Base-by-base conservation (phyloP, 768 basidiomycete species). In the Tylopilus intermedius region DNA sequence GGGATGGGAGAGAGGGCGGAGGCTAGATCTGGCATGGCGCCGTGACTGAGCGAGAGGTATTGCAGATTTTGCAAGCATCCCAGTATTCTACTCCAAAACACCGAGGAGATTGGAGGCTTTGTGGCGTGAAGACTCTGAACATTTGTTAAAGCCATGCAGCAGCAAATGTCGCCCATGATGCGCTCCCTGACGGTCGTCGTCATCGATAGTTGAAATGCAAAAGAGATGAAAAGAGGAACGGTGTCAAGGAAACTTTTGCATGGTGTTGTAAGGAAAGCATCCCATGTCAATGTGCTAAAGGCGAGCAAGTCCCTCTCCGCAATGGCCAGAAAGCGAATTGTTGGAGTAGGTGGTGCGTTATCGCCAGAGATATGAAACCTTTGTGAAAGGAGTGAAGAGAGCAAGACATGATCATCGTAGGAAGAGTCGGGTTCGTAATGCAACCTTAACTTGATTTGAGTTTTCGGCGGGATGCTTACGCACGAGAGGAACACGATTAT, bases 21-120 rank as follows among this genome's bases (percentile, higher is more conserved):
- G 11, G 10, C 42, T n/a, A 45, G 43, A 10, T 37, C 35, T 11
- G 47, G 39, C 35, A 47, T 30, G 29, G 2, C 2, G 30, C 39
- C 44, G 1, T 30, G 1, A 7, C 26, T 38, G 24, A 55, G 5
- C 41, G 18, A 22, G 38, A 60, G 40, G 47, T 24, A 29, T 13
- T 37, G 44, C 7, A 58, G 27, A 33, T 10, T 43, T 11, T 7
- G 49, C 10, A 58, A 45, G 13, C n/a, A 15, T 10, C 33, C 33
- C 8, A 62, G 27, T 3, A 27, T 32, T 7, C 26, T 26, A 21
- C 22, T 58, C 56, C 51, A 62, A 38, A 62, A 49, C 3, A 18
- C 11, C 2, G n/a, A 14, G 1, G 37, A 39, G 33, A 33, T 30
- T 18, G 40, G 22, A 7, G 47, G 26, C 10, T 5, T 1, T n/a